Percentiles rank a stretch among this genome's conserved stretches.
Conservation (phyloP, 2,329 filamentous ascomycete species). For the Macroventuria anomochaeta region DNA sequence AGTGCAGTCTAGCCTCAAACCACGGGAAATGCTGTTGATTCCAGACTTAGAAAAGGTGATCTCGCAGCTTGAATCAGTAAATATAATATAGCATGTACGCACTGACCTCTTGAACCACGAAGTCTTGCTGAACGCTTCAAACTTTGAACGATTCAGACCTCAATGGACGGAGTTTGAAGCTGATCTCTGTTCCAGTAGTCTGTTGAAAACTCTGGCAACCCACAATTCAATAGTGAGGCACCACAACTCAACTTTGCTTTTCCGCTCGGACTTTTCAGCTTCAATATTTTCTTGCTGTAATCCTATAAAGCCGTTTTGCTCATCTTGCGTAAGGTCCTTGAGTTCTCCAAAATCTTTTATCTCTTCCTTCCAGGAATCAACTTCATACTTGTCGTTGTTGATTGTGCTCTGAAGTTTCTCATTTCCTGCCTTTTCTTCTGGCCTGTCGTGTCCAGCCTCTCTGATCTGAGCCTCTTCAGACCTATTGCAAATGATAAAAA, state of each 20-base stretch:
- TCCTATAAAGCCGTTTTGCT: constrained; percentile 33
- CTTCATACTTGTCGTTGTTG: constrained; percentile 6
- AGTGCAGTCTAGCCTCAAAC: no score
- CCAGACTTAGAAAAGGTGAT: no score
- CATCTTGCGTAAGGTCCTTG: constrained; percentile 17
- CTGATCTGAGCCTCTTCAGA: constrained; percentile 24
- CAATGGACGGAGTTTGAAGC: no score
- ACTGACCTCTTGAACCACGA: no score
- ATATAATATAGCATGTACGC: not conserved
- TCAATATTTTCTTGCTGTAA: constrained; percentile 8
- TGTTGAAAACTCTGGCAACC: constrained; percentile 45
- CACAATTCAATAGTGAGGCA: constrained; percentile 49
- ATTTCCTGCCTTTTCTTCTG: constrained; percentile 16
- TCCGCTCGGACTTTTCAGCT: constrained; percentile 14
- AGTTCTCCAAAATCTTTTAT: constrained; percentile 11
- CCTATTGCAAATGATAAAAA: constrained; percentile 31
- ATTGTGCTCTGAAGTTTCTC: constrained; percentile 15
- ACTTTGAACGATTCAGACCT: constrained; percentile 21
- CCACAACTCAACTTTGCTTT: constrained; percentile 37
- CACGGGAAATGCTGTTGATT: no score
- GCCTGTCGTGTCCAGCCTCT: constrained; percentile 26
- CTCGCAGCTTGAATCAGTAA: not conserved
- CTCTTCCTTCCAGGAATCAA: constrained; percentile 15
- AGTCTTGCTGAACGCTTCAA: no score
- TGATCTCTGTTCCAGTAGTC: constrained; percentile 35